These are phyloP conservation scores for Russula sp. DNA, from an alignment of 768 basidiomycete genomes.

Conservation along the genomic window DNA sequence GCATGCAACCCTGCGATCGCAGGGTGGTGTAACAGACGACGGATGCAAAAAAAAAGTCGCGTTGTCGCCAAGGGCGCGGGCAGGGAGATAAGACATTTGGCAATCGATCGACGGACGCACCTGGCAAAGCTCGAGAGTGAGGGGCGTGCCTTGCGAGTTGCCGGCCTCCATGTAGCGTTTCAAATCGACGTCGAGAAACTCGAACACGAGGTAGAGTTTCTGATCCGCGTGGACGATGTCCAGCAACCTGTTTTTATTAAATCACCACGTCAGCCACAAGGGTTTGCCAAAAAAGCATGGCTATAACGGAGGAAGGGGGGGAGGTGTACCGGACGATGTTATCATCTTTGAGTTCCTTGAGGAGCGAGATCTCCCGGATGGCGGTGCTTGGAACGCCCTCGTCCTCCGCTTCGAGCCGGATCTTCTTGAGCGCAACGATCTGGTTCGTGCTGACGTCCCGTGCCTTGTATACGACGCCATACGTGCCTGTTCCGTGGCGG, in stretches of 20 bases:
- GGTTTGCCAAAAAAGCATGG: too few relatives aligned
- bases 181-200: constrained; percentile 94
- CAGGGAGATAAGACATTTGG: too few relatives aligned
- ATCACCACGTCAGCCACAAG: background rate
- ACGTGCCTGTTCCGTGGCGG: constrained; percentile 61
- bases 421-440: constrained; percentile 98
- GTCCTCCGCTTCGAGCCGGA: constrained; percentile 95
- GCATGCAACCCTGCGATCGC: background rate
- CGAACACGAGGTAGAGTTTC: constrained; percentile 96
- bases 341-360: constrained; percentile 95
- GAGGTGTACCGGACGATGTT: constrained; percentile 89
- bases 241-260: constrained; percentile 52
- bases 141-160: constrained; percentile 63
- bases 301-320: too few relatives aligned
- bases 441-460: constrained; percentile 69
- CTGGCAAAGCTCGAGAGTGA: constrained; percentile 72
- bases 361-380: constrained; percentile 93
- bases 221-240: constrained; percentile 97
- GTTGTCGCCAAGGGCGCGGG: background rate
- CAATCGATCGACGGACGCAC: constrained; percentile 38
- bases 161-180: constrained; percentile 95
- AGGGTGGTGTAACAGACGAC: background rate
- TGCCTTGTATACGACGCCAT: constrained; percentile 98
- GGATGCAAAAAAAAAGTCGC: background rate
- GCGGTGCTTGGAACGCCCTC: constrained; percentile 98